phyloP scores from a whole-genome alignment of 495 filamentous ascomycete species.

The Cryomyces minteri region DNA sequence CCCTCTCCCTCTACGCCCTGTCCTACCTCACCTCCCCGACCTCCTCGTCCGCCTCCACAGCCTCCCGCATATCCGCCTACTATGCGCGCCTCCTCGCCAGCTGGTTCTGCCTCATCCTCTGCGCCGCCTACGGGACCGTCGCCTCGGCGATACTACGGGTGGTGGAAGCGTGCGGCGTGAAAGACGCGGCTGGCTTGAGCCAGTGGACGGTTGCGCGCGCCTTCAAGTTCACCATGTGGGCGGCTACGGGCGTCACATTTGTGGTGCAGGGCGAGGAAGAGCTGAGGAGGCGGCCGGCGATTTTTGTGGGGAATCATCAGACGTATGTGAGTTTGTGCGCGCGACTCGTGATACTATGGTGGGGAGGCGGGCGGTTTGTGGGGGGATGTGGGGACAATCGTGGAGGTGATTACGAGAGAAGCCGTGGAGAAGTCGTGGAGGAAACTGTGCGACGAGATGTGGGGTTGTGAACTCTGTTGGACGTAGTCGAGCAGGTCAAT shows the following conservation, averaged over 20 bases:
- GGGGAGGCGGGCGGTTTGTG: neutral
- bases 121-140: constrained; percentile 61
- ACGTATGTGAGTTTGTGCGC: constrained; percentile 25
- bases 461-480: too few species aligned
- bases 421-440: too few species aligned
- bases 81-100: constrained; percentile 52
- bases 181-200: constrained; percentile 35
- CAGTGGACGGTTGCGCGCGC: constrained; percentile 72
- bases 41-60: neutral
- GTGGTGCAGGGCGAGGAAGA: constrained; percentile 49
- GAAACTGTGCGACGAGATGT: too few species aligned
- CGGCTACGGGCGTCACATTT: constrained; percentile 63
- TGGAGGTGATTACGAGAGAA: neutral
- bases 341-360: neutral
- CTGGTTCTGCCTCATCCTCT: constrained; percentile 44
- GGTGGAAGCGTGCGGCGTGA: constrained; percentile 29
- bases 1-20: neutral
- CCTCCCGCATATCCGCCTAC: constrained; percentile 24
- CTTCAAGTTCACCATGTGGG: constrained; percentile 68
- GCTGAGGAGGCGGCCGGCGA: constrained; percentile 55
- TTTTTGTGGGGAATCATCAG: constrained; percentile 90
- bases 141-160: constrained; percentile 54
- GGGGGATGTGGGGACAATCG: neutral
- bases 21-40: constrained; percentile 28
- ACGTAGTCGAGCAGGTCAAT: too few species aligned